Evolutionary conservation across 768 basidiomycete species (phyloP), one percentile per base, ranked within the genome.

Genomic region (Naganishia randhawae): DNA sequence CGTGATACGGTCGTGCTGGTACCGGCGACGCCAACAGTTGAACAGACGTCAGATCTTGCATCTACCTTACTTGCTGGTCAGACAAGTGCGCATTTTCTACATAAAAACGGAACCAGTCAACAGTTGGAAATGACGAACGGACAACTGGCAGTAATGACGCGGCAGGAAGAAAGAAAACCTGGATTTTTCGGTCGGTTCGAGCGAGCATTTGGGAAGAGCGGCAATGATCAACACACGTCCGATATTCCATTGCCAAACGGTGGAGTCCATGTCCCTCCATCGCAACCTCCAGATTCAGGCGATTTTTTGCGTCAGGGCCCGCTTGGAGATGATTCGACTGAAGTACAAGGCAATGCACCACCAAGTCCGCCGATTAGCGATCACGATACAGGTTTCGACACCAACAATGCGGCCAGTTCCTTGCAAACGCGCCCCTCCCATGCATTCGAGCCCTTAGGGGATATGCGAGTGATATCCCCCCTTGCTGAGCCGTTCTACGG

Each of bases 361-460:
- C 77, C 77, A 17, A 77, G 75, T 61, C 78, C 78, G 22, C 78
- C 78, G 1, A 53, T 77, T n/a, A 78, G 77, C 63, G 74, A 76
- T 2, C 70, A 54, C 32, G 76, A 73, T 8, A 32, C 42, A 63
- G 51, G 69, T 5, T 37, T 32, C 16, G 31, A 45, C 7, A 29
- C 25, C 35, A 39, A 42, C 55, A 54, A 27, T 29, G 17, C 65
- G 29, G 51, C 29, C 39, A n/a, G 6, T 25, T n/a, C 64, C 29
- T 33, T 41, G 31, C 29, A 13, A 16, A 29, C 35, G 19, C 19
- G 11, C 31, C 19, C 37, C 8, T 42, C 25, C 35, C 63, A 45
- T 32, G 48, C 33, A 16, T 61, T 61, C 14, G 37, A 61, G 37
- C 48, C 37, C 31, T 13, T 45, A 48, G 29, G 32, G 11, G 22